Evolutionary conservation across 257 asterid species (phyloP).

Genomic region (Prunella vulgaris): DNA sequence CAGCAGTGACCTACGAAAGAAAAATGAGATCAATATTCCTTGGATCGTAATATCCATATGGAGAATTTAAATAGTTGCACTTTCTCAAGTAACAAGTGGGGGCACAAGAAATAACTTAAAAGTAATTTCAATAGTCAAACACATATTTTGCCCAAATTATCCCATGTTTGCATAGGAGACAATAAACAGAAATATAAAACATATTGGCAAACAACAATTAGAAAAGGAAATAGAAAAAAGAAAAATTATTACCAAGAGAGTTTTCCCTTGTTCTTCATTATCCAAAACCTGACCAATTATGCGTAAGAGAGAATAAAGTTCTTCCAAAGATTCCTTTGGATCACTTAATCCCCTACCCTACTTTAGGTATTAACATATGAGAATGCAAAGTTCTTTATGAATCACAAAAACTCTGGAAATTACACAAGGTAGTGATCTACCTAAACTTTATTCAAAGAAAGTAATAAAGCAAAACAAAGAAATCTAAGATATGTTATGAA

Average conservation of each 20-base stretch:
- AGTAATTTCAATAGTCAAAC: too few species aligned
- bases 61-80: too few species aligned
- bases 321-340: constrained; percentile 91
- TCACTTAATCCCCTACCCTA: constrained; percentile 79
- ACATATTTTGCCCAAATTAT: background rate
- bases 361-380: constrained; percentile 32
- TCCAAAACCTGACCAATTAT: constrained; percentile 92
- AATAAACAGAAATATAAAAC: background rate
- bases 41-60: background rate
- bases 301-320: constrained; percentile 84
- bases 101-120: too few species aligned
- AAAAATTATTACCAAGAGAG: constrained; percentile 66
- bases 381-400: constrained; percentile 10
- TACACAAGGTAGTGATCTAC: background rate
- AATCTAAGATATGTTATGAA: background rate
- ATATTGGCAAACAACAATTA: background rate
- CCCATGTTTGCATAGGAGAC: constrained; percentile 11
- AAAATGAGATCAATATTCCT: background rate
- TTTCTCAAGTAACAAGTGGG: too few species aligned
- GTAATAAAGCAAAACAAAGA: background rate
- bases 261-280: constrained; percentile 93
- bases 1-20: constrained; percentile 59
- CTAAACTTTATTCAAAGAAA: background rate
- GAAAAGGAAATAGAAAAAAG: constrained; percentile 1
- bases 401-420: too few species aligned